Percentiles rank a stretch among this genome's conserved stretches.
Evolutionary conservation across 441 rosid genomes (phyloP).

Genomic region (Viola pubescens): DNA sequence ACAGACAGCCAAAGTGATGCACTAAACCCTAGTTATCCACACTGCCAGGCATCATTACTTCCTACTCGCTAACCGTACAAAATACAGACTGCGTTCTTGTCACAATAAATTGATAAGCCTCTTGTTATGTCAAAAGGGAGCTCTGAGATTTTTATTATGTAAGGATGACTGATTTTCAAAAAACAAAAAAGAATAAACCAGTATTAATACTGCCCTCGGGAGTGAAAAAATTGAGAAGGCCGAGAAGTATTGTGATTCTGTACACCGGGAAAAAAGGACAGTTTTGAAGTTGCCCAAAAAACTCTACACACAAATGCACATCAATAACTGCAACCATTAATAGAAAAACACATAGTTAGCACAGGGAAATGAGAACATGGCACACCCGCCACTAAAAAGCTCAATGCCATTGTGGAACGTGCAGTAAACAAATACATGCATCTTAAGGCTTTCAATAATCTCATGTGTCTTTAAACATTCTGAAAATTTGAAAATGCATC

Average conservation of each 20-base stretch:
- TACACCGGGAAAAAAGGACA: conserved; percentile 18
- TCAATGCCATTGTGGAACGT: no score
- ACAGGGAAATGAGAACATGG: neutral
- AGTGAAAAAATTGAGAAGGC: conserved; percentile 18
- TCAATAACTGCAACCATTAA: conserved; percentile 21
- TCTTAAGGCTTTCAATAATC: no score
- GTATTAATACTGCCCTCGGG: conserved; percentile 17
- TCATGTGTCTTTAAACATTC: no score
- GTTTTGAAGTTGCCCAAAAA: conserved; percentile 17
- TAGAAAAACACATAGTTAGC: neutral
- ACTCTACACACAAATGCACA: conserved; percentile 7
- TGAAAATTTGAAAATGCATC: no score
- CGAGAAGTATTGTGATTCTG: conserved; percentile 19
- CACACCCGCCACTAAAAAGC: no score
- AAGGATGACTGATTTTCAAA: conserved; percentile 23
- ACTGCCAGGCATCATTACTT: conserved; percentile 8
- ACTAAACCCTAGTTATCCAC: conserved; percentile 10
- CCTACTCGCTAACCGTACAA: conserved; percentile 5
- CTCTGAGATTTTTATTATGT: conserved; percentile 16
- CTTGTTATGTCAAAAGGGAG: conserved; percentile 2
- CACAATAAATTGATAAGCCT: conserved; percentile 3
- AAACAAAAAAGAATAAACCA: conserved; percentile 24
- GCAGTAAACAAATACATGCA: no score
- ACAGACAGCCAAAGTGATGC: conserved; percentile 18
- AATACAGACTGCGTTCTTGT: conserved; percentile 5